Evolutionary conservation across 2,329 filamentous ascomycete species (phyloP).

Genomic region (Penicillium sp.): DNA sequence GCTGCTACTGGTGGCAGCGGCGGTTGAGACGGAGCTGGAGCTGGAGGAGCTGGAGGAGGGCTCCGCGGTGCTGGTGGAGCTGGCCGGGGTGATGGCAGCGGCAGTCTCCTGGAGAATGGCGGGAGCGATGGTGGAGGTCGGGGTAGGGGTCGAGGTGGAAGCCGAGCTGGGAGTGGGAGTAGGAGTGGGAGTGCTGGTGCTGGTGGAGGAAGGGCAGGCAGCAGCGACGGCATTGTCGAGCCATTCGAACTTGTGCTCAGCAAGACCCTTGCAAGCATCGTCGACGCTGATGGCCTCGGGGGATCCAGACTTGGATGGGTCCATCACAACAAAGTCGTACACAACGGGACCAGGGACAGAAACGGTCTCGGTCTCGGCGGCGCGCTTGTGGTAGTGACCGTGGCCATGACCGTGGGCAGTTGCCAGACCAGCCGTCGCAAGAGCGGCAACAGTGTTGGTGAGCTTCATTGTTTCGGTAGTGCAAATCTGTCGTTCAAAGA

Average conservation of each 20-base stretch:
- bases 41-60: slow-evolving; percentile 16
- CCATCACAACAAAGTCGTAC: slow-evolving; percentile 70
- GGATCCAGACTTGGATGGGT: slow-evolving; percentile 51
- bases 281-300: slow-evolving; percentile 34
- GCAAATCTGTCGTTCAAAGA: not conserved
- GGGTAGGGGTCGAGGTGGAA: slow-evolving; percentile 32
- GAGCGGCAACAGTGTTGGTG: slow-evolving; percentile 36
- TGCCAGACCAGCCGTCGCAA: slow-evolving; percentile 47
- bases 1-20: slow-evolving; percentile 20
- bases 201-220: slow-evolving; percentile 44
- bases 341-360: slow-evolving; percentile 64
- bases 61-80: slow-evolving; percentile 20
- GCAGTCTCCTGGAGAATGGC: slow-evolving; percentile 57
- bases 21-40: slow-evolving; percentile 22
- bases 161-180: slow-evolving; percentile 39
- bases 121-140: slow-evolving; percentile 35
- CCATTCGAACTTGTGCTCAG: slow-evolving; percentile 66
- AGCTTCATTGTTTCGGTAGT: slow-evolving; percentile 42
- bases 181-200: slow-evolving; percentile 17
- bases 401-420: slow-evolving; percentile 46
- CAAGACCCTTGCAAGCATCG: slow-evolving; percentile 71
- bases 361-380: slow-evolving; percentile 50
- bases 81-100: slow-evolving; percentile 37
- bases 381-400: slow-evolving; percentile 47
- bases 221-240: slow-evolving; percentile 64